Evolutionary conservation across 495 filamentous ascomycete genomes (phyloP).

Genomic region (Oleoguttula mirabilis): DNA sequence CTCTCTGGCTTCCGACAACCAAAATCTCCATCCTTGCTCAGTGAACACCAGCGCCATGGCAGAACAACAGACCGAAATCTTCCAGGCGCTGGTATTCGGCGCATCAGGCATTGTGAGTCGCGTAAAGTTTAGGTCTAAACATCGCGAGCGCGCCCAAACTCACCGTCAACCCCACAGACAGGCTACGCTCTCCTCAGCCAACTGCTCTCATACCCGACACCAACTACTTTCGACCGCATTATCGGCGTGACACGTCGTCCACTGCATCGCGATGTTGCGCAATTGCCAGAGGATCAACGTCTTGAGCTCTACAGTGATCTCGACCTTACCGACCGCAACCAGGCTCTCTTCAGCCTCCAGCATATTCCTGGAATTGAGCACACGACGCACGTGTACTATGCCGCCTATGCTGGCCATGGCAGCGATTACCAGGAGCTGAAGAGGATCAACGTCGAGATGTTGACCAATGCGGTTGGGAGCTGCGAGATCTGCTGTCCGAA

Average conservation of each 20-base stretch:
- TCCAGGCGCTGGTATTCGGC: constrained; percentile 16
- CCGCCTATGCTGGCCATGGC: constrained; percentile 19
- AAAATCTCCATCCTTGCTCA: too few species aligned
- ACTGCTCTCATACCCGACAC: constrained; percentile 11
- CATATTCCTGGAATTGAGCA: constrained; percentile 16
- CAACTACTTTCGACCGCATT: constrained; percentile 11
- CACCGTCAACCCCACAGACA: background rate
- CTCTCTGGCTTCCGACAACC: too few species aligned
- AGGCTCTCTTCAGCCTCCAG: constrained; percentile 5
- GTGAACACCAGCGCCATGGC: background rate
- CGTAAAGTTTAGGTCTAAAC: background rate
- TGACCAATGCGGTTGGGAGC: constrained; percentile 25
- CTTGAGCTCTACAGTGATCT: constrained; percentile 18
- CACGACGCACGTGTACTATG: constrained; percentile 22
- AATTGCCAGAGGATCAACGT: constrained; percentile 13
- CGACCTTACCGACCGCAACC: constrained; percentile 11
- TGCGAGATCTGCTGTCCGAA: constrained; percentile 27
- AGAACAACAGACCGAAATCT: background rate
- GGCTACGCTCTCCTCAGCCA: constrained; percentile 17
- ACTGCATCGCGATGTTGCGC: constrained; percentile 4
- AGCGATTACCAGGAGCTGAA: constrained; percentile 21
- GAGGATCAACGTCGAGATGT: constrained; percentile 23
- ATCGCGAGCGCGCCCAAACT: background rate
- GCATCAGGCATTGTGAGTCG: constrained; percentile 13
- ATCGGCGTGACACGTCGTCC: constrained; percentile 18